Base-by-base conservation (phyloP, 2,329 filamentous ascomycete genomes). In the Orbilia quercus region DNA sequence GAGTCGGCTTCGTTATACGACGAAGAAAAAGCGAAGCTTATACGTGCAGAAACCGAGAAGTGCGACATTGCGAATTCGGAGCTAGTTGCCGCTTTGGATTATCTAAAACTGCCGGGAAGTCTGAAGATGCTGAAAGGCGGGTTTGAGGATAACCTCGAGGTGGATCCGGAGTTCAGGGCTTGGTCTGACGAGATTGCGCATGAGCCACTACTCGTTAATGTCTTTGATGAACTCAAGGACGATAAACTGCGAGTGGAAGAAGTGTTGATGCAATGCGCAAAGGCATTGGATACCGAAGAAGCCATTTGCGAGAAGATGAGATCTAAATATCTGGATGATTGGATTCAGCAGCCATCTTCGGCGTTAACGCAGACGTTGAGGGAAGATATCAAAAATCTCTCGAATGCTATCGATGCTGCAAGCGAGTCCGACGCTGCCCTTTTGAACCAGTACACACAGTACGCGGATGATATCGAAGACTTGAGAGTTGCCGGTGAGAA, bases 241-340 rank as follows among this genome's bases (percentile, higher is more conserved):
- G 90, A 95, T 77, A 96, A 94, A 80, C 86, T 90, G 16, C 85
- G 87, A 0, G 90, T 97, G 11, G 80, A 91, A 23, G 84, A 84
- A 1, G 86, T 88, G 1, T 81, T 99, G 64, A 92, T 97, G 65
- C 87, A 87, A 66, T 91, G 91, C 77, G 88, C 89, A 63, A 96
- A 96, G 80, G 91, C 96, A 78, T 82, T 99, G 44, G 95, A 99
- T 77, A 92, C 95, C 88, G 95, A 99, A 80, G 96, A 98, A 82
- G 96, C 91, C 64, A 91, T 98, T 0, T 99, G 95, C 80, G 95
- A 99, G 81, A 99, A 98, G 84, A 99, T 99, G 95, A 88, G 95
- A 50, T 96, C 92, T 11, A 99, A 99, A 80, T 98, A 98, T 80
- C 93, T 94, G 63, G 86, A 85, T 25, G 94, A 98, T 62, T 99